Conservation (phyloP, 1,284 basidiomycete genomes). For the Kalmanozyma brasiliensis region DNA sequence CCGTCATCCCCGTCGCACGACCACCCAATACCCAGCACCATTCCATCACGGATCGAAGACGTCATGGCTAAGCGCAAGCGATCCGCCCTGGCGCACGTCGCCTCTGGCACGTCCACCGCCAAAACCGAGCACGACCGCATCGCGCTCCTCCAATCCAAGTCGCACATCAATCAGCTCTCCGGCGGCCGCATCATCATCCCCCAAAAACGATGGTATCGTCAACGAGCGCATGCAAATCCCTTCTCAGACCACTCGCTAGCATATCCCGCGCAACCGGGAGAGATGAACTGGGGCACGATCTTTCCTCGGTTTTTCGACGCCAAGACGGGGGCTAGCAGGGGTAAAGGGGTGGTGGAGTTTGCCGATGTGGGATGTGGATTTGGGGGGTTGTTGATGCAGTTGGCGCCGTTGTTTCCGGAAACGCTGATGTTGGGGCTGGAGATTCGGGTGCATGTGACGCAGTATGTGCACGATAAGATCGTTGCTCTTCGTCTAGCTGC, state of each 20-base stretch:
- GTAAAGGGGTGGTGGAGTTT: constrained; percentile 77
- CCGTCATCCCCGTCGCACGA: background rate
- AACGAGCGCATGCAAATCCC: constrained; percentile 97
- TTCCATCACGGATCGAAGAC: too few relatives aligned
- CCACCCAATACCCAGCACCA: background rate
- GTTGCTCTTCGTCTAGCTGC: constrained; percentile 78
- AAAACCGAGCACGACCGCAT: constrained; percentile 41
- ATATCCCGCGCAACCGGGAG: constrained; percentile 83
- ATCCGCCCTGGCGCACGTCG: constrained; percentile 27
- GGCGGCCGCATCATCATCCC: constrained; percentile 57
- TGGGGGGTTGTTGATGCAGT: constrained; percentile 88
- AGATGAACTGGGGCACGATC: constrained; percentile 85
- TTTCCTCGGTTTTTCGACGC: constrained; percentile 78
- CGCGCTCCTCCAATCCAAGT: constrained; percentile 38
- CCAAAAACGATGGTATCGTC: constrained; percentile 94
- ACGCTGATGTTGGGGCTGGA: constrained; percentile 97
- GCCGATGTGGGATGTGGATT: constrained; percentile 99
- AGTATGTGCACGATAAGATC: constrained; percentile 96
- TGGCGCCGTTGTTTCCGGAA: constrained; percentile 91
- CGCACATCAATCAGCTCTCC: constrained; percentile 53
- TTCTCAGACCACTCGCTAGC: constrained; percentile 94
- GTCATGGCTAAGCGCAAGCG: constrained; percentile 47
- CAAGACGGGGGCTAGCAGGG: constrained; percentile 9
- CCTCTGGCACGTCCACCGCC: constrained; percentile 16
- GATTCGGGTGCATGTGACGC: constrained; percentile 94